Evolutionary conservation across 202 grass and related monocot species (phyloP).

Genomic region (Eragrostis tef): DNA sequence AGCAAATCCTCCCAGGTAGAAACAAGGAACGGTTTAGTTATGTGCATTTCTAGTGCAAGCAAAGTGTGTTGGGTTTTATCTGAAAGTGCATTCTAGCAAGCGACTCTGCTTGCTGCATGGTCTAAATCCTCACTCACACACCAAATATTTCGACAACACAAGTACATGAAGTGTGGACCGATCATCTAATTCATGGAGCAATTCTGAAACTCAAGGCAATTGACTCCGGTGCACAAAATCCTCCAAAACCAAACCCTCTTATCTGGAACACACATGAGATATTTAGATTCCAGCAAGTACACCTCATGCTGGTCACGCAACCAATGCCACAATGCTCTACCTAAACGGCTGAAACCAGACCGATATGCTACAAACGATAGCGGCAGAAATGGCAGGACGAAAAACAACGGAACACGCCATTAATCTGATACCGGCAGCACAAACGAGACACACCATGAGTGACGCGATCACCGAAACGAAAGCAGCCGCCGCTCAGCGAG

Average conservation of each 20-base stretch:
- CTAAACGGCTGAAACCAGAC: neutral
- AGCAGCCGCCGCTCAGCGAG: neutral
- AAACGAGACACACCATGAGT: conserved; percentile 44
- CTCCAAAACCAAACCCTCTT: neutral
- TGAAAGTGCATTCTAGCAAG: neutral
- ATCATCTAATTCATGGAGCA: neutral
- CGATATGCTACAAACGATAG: neutral
- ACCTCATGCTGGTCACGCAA: neutral
- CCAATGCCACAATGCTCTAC: neutral
- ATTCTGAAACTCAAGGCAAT: conserved; percentile 17
- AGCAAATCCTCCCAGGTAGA: neutral
- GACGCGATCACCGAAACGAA: conserved; percentile 12
- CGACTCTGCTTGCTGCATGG: conserved; percentile 4
- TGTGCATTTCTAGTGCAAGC: neutral
- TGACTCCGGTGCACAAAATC: neutral
- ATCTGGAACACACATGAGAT: neutral
- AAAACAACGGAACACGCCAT: neutral
- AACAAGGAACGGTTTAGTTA: neutral
- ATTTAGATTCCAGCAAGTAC: neutral
- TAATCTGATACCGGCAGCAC: neutral
- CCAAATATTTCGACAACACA: conserved; percentile 8
- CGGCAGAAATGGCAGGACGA: too few relatives aligned
- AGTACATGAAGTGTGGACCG: neutral
- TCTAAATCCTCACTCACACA: neutral
- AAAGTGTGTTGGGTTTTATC: neutral